phyloP scores from a whole-genome alignment of 108 stramenopile species.

The Skeletonema tropicum region DNA sequence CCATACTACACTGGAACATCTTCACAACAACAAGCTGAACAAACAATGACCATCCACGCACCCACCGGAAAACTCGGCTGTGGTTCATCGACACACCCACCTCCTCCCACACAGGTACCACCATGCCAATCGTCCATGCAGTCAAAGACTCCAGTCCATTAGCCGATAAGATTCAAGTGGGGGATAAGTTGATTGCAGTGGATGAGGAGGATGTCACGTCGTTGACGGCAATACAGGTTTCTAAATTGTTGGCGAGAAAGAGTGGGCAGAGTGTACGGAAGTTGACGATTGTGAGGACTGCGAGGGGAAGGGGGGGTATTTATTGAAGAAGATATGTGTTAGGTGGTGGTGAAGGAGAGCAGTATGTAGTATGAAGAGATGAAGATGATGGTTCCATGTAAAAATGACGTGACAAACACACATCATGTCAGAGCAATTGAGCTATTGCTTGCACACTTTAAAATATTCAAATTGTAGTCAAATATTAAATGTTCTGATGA shows the following conservation, averaged over 20 bases:
- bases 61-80: slow-evolving; percentile 43
- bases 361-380: too few species aligned
- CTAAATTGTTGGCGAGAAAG: slow-evolving; percentile 29
- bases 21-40: too few species aligned
- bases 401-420: too few species aligned
- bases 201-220: slow-evolving; percentile 46
- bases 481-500: too few species aligned
- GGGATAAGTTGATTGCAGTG: slow-evolving; percentile 47
- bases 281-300: slow-evolving; percentile 38
- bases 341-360: too few species aligned
- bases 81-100: slow-evolving; percentile 44
- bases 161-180: slow-evolving; percentile 32
- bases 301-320: background rate
- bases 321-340: too few species aligned
- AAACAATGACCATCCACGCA: slow-evolving; percentile 29
- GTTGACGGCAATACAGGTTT: slow-evolving; percentile 47
- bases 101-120: background rate
- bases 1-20: too few species aligned
- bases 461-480: too few species aligned
- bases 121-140: slow-evolving; percentile 46
- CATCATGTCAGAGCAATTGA: too few species aligned
- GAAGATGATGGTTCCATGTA: too few species aligned
- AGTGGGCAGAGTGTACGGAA: slow-evolving; percentile 33
- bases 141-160: slow-evolving; percentile 52
- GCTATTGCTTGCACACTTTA: too few species aligned